Percentiles rank a stretch among this genome's conserved stretches.
phyloP scores from a whole-genome alignment of 805 yeast genomes.

The Yarrowia phangngaensis region DNA sequence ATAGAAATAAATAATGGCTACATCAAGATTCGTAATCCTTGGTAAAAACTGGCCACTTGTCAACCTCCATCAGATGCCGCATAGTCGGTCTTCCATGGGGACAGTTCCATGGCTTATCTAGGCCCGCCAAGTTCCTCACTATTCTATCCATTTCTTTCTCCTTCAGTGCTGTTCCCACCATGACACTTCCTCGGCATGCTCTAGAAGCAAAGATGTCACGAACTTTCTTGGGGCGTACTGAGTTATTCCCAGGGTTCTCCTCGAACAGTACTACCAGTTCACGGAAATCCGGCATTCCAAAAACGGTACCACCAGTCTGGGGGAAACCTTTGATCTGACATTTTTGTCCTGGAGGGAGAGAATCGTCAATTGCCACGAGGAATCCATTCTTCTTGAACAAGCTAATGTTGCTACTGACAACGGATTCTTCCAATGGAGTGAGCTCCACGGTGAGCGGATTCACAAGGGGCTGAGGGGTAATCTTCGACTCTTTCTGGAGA shows the following conservation, averaged over 20 bases:
- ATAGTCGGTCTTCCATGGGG: slow-evolving; percentile 98
- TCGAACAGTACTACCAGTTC: slow-evolving; percentile 69
- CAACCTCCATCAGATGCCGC: slow-evolving; percentile 71
- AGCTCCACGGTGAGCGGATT: slow-evolving; percentile 55
- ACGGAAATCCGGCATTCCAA: slow-evolving; percentile 61
- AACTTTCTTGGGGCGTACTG: slow-evolving; percentile 67
- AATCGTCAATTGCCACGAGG: slow-evolving; percentile 50
- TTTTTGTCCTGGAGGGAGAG: slow-evolving; percentile 53
- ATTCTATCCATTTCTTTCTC: slow-evolving; percentile 59
- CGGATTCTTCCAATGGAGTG: slow-evolving; percentile 72
- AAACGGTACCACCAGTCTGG: slow-evolving; percentile 61
- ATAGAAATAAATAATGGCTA: background rate
- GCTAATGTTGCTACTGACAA: slow-evolving; percentile 56
- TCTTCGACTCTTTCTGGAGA: slow-evolving; percentile 51
- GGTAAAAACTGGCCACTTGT: slow-evolving; percentile 15
- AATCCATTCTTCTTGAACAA: slow-evolving; percentile 77
- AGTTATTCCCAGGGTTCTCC: slow-evolving; percentile 48
- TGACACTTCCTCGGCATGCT: slow-evolving; percentile 89
- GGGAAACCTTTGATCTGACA: slow-evolving; percentile 64
- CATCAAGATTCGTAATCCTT: slow-evolving; percentile 2
- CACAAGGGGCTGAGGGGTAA: slow-evolving; percentile 70
- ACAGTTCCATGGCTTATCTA: slow-evolving; percentile 89
- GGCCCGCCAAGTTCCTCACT: slow-evolving; percentile 59
- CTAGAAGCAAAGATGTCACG: slow-evolving; percentile 87
- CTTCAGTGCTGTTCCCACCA: slow-evolving; percentile 79